These are phyloP conservation scores for Martensiomyces pterosporus DNA, from an alignment of 192 early-diverging fungal genomes.

Conservation along the genomic window DNA sequence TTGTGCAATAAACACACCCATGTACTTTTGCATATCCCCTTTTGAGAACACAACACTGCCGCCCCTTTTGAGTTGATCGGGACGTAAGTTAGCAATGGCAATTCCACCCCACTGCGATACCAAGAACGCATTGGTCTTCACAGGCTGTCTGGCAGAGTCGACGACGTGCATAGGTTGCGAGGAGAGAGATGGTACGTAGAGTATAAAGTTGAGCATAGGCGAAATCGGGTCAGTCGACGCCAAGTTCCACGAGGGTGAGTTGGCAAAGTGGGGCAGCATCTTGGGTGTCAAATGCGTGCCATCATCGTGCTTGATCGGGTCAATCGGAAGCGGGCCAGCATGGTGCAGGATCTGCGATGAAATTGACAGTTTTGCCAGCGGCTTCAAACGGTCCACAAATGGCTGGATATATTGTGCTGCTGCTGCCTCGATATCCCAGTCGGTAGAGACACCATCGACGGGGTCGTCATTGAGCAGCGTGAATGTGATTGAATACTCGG, in stretches of 20 bases:
- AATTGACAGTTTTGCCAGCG: conserved; percentile 71
- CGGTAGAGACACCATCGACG: conserved; percentile 50
- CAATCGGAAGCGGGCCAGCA: conserved; percentile 65
- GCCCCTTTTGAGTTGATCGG: conserved; percentile 4
- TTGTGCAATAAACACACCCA: conserved; percentile 79
- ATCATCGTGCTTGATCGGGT: conserved; percentile 47
- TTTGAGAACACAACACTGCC: conserved; percentile 22
- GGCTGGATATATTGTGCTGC: conserved; percentile 64
- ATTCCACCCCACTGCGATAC: conserved; percentile 97
- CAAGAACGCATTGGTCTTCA: conserved; percentile 71
- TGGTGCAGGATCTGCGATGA: conserved; percentile 85
- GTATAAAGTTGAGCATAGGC: conserved; percentile 85
- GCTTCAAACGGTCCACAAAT: conserved; percentile 63
- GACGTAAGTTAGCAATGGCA: conserved; percentile 56
- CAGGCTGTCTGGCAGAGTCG: conserved; percentile 44
- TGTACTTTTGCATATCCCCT: conserved; percentile 63
- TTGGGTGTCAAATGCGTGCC: conserved; percentile 58
- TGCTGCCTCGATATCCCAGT: conserved; percentile 81
- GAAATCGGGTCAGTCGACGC: conserved; percentile 79
- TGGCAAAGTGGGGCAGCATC: conserved; percentile 85
- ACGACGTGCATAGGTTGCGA: conserved; percentile 71
- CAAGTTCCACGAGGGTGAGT: conserved; percentile 94
- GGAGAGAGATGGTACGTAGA: conserved; percentile 72
- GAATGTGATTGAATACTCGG: conserved; percentile 79
- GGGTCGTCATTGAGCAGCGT: conserved; percentile 86